Conservation (phyloP, 208 protist genomes). For the Crithidia mellificae region DNA sequence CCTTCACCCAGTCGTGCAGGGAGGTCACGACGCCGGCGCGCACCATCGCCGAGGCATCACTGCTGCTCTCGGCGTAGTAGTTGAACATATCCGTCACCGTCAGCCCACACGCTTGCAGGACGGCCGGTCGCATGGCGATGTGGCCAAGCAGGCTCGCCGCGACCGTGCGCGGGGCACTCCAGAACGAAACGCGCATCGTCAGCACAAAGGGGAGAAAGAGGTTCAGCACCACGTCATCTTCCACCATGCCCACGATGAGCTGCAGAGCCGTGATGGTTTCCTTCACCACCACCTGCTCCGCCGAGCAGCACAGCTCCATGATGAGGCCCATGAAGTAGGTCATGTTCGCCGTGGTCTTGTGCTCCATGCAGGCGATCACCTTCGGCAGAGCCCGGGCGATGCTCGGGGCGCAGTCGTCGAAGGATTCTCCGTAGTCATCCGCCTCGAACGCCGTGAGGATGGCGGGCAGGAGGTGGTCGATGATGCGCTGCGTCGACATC, state of each 20-base stretch:
- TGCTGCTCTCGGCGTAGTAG: conserved; percentile 61
- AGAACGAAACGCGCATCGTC: conserved; percentile 67
- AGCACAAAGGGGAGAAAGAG: conserved; percentile 66
- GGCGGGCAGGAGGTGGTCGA: conserved; percentile 64
- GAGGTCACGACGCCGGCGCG: conserved; percentile 51
- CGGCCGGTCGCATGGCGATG: conserved; percentile 47
- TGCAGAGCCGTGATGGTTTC: conserved; percentile 44
- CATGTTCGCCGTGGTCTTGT: conserved; percentile 39
- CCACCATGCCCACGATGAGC: conserved; percentile 40
- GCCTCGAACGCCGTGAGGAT: conserved; percentile 58
- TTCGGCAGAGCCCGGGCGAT: conserved; percentile 57
- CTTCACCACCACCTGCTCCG: conserved; percentile 50
- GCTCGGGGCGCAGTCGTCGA: conserved; percentile 55
- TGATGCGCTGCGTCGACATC: conserved; percentile 60
- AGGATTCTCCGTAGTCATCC: conserved; percentile 62
- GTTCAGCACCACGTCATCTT: conserved; percentile 42
- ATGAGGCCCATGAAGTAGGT: conserved; percentile 75
- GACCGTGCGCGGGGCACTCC: conserved; percentile 65
- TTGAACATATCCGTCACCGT: conserved; percentile 64
- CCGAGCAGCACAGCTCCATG: conserved; percentile 66
- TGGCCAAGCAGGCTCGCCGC: conserved; percentile 60
- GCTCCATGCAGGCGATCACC: conserved; percentile 47
- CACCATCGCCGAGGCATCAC: conserved; percentile 57
- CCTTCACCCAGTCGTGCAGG: conserved; percentile 65
- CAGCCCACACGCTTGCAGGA: conserved; percentile 51